phyloP scores from a whole-genome alignment of 257 asterid genomes.

The Solanum corneliomulleri region DNA sequence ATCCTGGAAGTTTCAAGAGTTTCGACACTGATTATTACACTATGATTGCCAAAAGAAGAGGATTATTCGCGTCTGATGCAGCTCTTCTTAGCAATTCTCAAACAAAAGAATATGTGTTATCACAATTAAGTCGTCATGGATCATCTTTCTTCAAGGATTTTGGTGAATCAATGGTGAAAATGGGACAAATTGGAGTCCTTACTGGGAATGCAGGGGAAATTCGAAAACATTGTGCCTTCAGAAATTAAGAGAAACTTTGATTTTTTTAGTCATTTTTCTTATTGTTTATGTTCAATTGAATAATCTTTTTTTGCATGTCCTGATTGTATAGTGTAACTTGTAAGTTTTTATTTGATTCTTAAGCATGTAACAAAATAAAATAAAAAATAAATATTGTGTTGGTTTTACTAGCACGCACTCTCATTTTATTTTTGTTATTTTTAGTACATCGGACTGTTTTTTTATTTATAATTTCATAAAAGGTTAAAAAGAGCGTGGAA shows the following conservation, averaged over 20 bases:
- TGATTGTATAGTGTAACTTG: not conserved
- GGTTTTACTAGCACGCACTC: not conserved
- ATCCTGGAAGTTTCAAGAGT: slow-evolving; percentile 16
- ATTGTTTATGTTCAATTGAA: not conserved
- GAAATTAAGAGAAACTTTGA: not conserved
- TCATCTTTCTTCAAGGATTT: not conserved
- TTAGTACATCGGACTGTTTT: no score
- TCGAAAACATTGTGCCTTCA: not conserved
- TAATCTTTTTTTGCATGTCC: not conserved
- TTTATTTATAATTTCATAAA: no score
- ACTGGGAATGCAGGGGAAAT: not conserved
- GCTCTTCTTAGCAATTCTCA: slow-evolving; percentile 22
- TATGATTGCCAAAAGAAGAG: slow-evolving; percentile 7
- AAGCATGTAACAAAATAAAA: not conserved
- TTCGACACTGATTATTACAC: slow-evolving; percentile 19
- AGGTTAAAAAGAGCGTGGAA: fast-evolving
- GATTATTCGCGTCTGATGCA: slow-evolving; percentile 37
- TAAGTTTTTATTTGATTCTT: not conserved
- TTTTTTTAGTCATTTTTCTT: not conserved
- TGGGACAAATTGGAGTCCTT: not conserved
- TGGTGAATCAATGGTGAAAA: not conserved
- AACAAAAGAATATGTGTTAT: not conserved
- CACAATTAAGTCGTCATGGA: not conserved
- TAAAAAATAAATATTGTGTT: not conserved
- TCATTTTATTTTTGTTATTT: not conserved